phyloP scores from a whole-genome alignment of 768 basidiomycete species.

The Termitomyces sp. region DNA sequence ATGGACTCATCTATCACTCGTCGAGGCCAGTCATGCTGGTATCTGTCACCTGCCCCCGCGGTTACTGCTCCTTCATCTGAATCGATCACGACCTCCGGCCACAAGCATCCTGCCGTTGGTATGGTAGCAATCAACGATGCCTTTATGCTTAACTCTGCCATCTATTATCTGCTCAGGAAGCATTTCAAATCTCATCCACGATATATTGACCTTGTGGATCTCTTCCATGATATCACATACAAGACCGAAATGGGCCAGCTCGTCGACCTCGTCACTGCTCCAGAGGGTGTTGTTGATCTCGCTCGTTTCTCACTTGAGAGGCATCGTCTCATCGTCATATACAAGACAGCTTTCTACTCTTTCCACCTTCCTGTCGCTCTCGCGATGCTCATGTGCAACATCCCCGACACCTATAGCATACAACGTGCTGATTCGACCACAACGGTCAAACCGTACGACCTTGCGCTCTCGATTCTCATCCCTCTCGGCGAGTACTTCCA shows the following conservation, averaged over 20 bases:
- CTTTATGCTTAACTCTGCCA: slow-evolving; percentile 93
- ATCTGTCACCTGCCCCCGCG: slow-evolving; percentile 33
- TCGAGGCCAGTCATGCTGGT: slow-evolving; percentile 95
- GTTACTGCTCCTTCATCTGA: slow-evolving; percentile 14
- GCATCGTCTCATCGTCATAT: slow-evolving; percentile 88
- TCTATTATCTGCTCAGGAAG: slow-evolving; percentile 84
- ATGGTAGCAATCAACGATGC: slow-evolving; percentile 94
- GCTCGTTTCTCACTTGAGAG: slow-evolving; percentile 82
- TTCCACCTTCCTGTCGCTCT: slow-evolving; percentile 98
- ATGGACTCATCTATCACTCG: slow-evolving; percentile 96
- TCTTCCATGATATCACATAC: slow-evolving; percentile 87
- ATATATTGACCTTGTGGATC: slow-evolving; percentile 86
- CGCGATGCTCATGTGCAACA: slow-evolving; percentile 74
- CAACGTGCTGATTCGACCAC: slow-evolving; percentile 10
- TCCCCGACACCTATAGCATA: slow-evolving; percentile 45
- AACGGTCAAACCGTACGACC: slow-evolving; percentile 55
- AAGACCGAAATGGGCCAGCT: slow-evolving; percentile 97
- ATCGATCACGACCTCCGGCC: slow-evolving; percentile 5
- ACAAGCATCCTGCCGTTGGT: slow-evolving; percentile 44
- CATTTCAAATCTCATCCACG: slow-evolving; percentile 77
- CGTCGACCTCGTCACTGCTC: slow-evolving; percentile 92
- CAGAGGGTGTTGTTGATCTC: slow-evolving; percentile 85
- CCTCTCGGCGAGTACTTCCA: slow-evolving; percentile 99
- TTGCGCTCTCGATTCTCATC: slow-evolving; percentile 76
- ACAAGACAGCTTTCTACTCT: slow-evolving; percentile 97